These are phyloP conservation scores for Bruguiera parviflora DNA, from an alignment of 345 rosid genomes.

Conservation along the genomic window DNA sequence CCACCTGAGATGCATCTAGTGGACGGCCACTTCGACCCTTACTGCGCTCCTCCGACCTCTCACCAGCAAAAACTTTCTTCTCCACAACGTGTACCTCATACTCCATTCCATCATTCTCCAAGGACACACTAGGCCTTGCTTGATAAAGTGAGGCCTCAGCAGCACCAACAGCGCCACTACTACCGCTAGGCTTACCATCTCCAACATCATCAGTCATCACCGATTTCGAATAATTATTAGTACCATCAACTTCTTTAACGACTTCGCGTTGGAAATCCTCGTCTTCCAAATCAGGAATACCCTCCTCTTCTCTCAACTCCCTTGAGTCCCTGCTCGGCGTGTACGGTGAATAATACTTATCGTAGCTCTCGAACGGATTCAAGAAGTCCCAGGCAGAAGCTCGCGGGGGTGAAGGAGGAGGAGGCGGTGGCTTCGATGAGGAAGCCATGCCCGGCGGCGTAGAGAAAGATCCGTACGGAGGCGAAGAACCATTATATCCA, in stretches of 20 bases:
- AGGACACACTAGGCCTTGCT: slow-evolving; percentile 40
- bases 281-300: slow-evolving; percentile 94
- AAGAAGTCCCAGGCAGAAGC: slow-evolving; percentile 77
- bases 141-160: slow-evolving; percentile 43
- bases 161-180: background rate
- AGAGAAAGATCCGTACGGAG: slow-evolving; percentile 36
- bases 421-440: slow-evolving; percentile 69
- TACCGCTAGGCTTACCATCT: slow-evolving; percentile 27
- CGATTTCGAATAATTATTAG: slow-evolving; percentile 29
- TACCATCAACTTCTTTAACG: slow-evolving; percentile 52
- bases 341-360: slow-evolving; percentile 44
- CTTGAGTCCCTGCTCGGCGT: slow-evolving; percentile 65
- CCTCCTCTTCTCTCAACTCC: slow-evolving; percentile 86
- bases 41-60: slow-evolving; percentile 40
- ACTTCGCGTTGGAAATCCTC: slow-evolving; percentile 61
- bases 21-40: slow-evolving; percentile 38
- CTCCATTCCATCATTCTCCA: slow-evolving; percentile 47
- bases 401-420: slow-evolving; percentile 77
- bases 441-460: slow-evolving; percentile 27
- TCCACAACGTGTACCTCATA: slow-evolving; percentile 83
- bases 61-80: slow-evolving; percentile 66
- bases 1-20: slow-evolving; percentile 51
- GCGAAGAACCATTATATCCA: slow-evolving; percentile 35
- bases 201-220: slow-evolving; percentile 28
- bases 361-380: slow-evolving; percentile 52